phyloP scores from a whole-genome alignment of 2,329 filamentous ascomycete genomes.

The Epichloe amarillans region DNA sequence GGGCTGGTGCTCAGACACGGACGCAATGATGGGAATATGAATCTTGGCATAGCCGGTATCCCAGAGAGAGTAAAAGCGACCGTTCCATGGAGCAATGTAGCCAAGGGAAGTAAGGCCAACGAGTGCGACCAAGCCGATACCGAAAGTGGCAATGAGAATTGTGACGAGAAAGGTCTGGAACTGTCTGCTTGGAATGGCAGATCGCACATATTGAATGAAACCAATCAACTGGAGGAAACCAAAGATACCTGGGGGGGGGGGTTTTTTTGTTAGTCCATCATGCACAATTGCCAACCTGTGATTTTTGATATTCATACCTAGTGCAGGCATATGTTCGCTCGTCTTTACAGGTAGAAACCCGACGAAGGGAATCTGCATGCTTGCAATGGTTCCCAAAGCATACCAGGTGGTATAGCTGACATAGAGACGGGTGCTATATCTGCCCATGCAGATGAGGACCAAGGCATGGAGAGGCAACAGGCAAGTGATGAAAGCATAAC shows the following conservation, averaged over 20 bases:
- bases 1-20: constrained; percentile 98
- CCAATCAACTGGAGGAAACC: constrained; percentile 88
- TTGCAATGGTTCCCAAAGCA: constrained; percentile 84
- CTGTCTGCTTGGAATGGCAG: constrained; percentile 81
- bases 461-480: constrained; percentile 88
- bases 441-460: constrained; percentile 89
- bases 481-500: constrained; percentile 99
- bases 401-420: constrained; percentile 99
- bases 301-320: constrained; percentile 46
- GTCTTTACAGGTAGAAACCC: constrained; percentile 93
- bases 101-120: constrained; percentile 78
- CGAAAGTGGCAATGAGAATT: constrained; percentile 61
- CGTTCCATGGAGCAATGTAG: constrained; percentile 92
- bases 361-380: constrained; percentile 99
- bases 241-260: constrained; percentile 61
- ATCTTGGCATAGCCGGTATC: constrained; percentile 98
- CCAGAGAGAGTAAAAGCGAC: constrained; percentile 98
- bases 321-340: constrained; percentile 95
- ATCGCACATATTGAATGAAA: constrained; percentile 80
- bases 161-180: constrained; percentile 81
- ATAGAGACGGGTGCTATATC: constrained; percentile 87
- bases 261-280: constrained; percentile 6
- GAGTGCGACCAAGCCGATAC: constrained; percentile 59
- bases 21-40: constrained; percentile 97
- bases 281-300: background rate